A percentile compares a stretch with the other conserved stretches of the same genome.
Evolutionary conservation across 108 stramenopile species (phyloP).

Genomic region (Fragilaria radians): DNA sequence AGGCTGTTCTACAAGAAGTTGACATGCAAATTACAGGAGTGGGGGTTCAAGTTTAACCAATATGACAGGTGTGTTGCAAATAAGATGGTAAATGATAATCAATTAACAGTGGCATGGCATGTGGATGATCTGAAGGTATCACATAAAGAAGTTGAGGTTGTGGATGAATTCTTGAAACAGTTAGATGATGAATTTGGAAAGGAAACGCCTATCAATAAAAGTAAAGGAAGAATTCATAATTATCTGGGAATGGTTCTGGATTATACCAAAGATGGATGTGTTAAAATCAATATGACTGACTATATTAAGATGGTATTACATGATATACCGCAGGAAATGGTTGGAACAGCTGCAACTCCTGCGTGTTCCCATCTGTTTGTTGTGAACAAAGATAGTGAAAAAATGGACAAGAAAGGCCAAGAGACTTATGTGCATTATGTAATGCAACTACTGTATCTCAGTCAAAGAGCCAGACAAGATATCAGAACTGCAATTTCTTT

Average conservation of each 20-base stretch:
- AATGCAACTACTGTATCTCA: slow-evolving; percentile 15
- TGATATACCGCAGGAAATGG: slow-evolving; percentile 11
- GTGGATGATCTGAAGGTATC: slow-evolving; percentile 34
- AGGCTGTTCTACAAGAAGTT: slow-evolving; percentile 16
- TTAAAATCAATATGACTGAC: slow-evolving; percentile 15
- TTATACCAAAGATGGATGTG: slow-evolving; percentile 3
- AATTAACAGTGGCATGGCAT: slow-evolving; percentile 22
- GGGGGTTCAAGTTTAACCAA: slow-evolving; percentile 35
- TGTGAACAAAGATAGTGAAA: slow-evolving; percentile 10
- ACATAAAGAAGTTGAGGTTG: slow-evolving; percentile 11
- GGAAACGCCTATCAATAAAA: slow-evolving; percentile 3
- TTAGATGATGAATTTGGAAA: slow-evolving; percentile 12
- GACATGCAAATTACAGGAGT: not conserved
- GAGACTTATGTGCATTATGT: not conserved
- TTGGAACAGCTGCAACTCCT: slow-evolving; percentile 15
- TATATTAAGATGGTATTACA: slow-evolving; percentile 10
- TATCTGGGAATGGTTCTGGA: slow-evolving; percentile 35
- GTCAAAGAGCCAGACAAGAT: slow-evolving; percentile 13
- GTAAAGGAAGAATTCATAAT: slow-evolving; percentile 11
- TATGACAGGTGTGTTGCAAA: slow-evolving; percentile 45
- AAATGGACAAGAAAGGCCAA: not conserved
- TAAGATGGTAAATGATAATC: slow-evolving; percentile 7
- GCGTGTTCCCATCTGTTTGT: slow-evolving; percentile 27
- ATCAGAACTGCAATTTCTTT: slow-evolving; percentile 28
- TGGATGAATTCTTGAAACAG: slow-evolving; percentile 1